Conservation (phyloP, 2,329 filamentous ascomycete genomes). For the Tolypocladium nubicola region DNA sequence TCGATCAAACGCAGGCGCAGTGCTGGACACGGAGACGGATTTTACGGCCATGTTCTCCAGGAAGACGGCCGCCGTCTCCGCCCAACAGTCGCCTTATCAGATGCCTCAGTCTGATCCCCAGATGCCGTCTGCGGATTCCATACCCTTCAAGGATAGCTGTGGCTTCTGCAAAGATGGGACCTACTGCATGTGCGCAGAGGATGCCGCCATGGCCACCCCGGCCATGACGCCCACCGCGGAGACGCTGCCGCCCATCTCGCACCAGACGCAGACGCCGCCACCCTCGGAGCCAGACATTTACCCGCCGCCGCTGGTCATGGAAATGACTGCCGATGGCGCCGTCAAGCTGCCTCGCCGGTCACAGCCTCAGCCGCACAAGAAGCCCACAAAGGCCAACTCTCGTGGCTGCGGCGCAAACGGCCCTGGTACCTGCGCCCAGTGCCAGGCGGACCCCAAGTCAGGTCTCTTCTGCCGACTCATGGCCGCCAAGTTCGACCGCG, state of each 20-base stretch:
- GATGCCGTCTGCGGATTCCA: constrained; percentile 21
- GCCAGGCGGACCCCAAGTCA: constrained; percentile 65
- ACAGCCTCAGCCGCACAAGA: constrained; percentile 15
- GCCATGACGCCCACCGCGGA: constrained; percentile 27
- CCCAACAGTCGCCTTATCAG: constrained; percentile 2
- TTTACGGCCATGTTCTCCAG: constrained; percentile 58
- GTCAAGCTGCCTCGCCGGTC: constrained; percentile 44
- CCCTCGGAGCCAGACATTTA: constrained; percentile 51
- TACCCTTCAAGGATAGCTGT: constrained; percentile 55
- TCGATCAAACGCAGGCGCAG: constrained; percentile 23
- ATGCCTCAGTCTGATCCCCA: constrained; percentile 10
- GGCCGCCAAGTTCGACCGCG: constrained; percentile 50
- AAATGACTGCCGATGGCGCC: constrained; percentile 48
- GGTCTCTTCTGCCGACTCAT: constrained; percentile 76
- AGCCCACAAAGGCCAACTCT: constrained; percentile 14
- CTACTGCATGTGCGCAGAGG: constrained; percentile 71
- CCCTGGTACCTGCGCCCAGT: constrained; percentile 71
- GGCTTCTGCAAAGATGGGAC: constrained; percentile 77
- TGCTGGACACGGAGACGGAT: constrained; percentile 59
- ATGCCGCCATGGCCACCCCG: constrained; percentile 27
- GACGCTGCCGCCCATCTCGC: constrained; percentile 27
- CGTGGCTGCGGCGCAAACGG: constrained; percentile 52
- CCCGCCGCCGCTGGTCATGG: constrained; percentile 40
- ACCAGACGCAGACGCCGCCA: constrained; percentile 46
- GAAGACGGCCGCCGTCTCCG: constrained; percentile 13